These are phyloP conservation scores for Arctostaphylos glauca DNA, from an alignment of 148 eudicot genomes.

Conservation along the genomic window DNA sequence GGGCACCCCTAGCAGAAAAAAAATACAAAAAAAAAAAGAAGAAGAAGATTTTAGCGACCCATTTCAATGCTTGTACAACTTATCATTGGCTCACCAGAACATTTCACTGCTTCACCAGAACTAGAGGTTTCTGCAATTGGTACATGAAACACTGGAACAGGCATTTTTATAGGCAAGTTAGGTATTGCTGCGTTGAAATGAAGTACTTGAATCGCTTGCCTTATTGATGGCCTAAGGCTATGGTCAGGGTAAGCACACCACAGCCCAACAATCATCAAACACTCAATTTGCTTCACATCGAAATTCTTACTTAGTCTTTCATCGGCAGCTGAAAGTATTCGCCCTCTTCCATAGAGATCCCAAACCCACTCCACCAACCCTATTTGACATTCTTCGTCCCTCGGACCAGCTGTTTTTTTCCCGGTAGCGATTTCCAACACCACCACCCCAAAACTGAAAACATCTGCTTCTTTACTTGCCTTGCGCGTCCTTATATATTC, in stretches of 20 bases:
- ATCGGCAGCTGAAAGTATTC: too few species aligned
- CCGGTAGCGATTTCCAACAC: constrained; percentile 23
- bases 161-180: constrained; percentile 23
- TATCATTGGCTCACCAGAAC: too few species aligned
- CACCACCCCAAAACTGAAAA: too few species aligned
- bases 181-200: constrained; percentile 40
- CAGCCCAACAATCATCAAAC: constrained; percentile 44
- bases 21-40: too few species aligned
- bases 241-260: constrained; percentile 38
- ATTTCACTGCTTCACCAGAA: too few species aligned
- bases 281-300: constrained; percentile 29
- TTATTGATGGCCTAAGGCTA: too few species aligned
- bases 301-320: too few species aligned
- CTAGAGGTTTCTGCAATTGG: not conserved
- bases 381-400: constrained; percentile 7
- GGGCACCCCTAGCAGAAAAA: too few species aligned
- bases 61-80: not conserved
- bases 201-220: constrained; percentile 40
- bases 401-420: constrained; percentile 24
- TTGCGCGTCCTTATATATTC: too few species aligned
- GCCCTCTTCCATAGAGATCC: too few species aligned
- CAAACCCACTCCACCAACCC: not conserved
- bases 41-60: too few species aligned
- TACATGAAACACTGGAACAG: constrained; percentile 23
- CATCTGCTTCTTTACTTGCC: too few species aligned